Evolutionary conservation across 306 rosid genomes (phyloP).

Genomic region (Prunus armeniaca): DNA sequence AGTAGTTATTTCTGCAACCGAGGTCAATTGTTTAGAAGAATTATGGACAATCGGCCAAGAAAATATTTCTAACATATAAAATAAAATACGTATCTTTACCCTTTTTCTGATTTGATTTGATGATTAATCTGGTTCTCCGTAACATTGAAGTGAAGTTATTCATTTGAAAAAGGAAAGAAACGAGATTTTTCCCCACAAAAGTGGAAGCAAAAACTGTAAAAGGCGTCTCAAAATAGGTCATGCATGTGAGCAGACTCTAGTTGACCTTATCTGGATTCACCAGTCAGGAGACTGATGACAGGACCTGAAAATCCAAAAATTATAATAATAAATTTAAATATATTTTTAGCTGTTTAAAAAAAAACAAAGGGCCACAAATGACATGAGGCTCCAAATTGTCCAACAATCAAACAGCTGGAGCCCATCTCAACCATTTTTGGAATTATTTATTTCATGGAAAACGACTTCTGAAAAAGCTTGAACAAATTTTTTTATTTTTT

Average conservation of each 20-base stretch:
- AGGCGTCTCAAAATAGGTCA: neutral
- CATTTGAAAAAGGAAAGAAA: neutral
- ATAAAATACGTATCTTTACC: no score
- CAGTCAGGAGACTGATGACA: neutral
- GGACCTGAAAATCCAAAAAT: neutral
- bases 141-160: neutral
- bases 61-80: no score
- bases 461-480: neutral
- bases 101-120: neutral
- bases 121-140: neutral
- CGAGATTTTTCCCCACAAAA: neutral
- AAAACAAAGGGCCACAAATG: neutral
- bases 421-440: constrained; percentile 13
- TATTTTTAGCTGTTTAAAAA: neutral
- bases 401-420: constrained; percentile 18
- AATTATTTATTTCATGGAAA: constrained; percentile 9
- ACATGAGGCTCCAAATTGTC: constrained; percentile 9
- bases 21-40: no score
- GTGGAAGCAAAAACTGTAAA: neutral
- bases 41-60: no score
- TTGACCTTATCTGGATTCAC: constrained; percentile 2
- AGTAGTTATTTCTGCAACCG: no score
- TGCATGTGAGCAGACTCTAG: neutral
- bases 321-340: neutral
- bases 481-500: fast-evolving